Evolutionary conservation across 2,329 filamentous ascomycete genomes (phyloP).

Genomic region (Knufia fluminis): DNA sequence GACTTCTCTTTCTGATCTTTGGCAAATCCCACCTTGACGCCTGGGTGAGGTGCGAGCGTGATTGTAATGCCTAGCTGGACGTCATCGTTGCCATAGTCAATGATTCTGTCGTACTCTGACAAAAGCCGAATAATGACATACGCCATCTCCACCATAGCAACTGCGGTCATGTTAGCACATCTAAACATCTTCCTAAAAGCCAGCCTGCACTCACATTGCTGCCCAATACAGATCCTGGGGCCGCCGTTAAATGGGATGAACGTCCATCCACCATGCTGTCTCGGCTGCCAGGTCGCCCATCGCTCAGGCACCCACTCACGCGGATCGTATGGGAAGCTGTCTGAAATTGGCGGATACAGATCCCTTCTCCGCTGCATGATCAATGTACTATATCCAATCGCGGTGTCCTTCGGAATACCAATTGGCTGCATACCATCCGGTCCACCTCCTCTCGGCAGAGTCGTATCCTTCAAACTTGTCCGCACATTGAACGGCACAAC

Average conservation of each 20-base stretch:
- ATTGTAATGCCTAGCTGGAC: slow-evolving; percentile 13
- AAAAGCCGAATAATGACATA: slow-evolving; percentile 38
- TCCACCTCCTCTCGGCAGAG: slow-evolving; percentile 57
- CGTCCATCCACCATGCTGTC: slow-evolving; percentile 36
- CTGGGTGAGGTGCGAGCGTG: slow-evolving; percentile 21
- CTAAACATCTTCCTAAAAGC: background rate
- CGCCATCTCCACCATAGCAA: slow-evolving; percentile 51
- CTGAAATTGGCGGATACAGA: slow-evolving; percentile 37
- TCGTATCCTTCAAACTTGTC: slow-evolving; percentile 61
- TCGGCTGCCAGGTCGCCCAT: slow-evolving; percentile 44
- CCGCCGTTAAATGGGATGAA: slow-evolving; percentile 48
- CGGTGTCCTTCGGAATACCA: slow-evolving; percentile 39
- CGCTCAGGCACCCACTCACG: slow-evolving; percentile 41
- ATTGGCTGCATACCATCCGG: slow-evolving; percentile 37
- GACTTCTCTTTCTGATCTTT: slow-evolving; percentile 10
- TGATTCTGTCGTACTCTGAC: slow-evolving; percentile 33
- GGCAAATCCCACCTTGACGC: slow-evolving; percentile 22
- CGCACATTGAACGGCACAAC: slow-evolving; percentile 73
- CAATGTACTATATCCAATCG: slow-evolving; percentile 43
- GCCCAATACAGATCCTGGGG: slow-evolving; percentile 47
- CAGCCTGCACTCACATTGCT: slow-evolving; percentile 35
- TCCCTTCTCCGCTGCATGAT: slow-evolving; percentile 44
- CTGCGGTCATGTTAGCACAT: background rate
- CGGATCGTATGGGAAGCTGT: slow-evolving; percentile 32
- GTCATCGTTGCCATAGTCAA: slow-evolving; percentile 23